Evolutionary conservation across 495 filamentous ascomycete species (phyloP).

Genomic region (Penicillium samsonianum): DNA sequence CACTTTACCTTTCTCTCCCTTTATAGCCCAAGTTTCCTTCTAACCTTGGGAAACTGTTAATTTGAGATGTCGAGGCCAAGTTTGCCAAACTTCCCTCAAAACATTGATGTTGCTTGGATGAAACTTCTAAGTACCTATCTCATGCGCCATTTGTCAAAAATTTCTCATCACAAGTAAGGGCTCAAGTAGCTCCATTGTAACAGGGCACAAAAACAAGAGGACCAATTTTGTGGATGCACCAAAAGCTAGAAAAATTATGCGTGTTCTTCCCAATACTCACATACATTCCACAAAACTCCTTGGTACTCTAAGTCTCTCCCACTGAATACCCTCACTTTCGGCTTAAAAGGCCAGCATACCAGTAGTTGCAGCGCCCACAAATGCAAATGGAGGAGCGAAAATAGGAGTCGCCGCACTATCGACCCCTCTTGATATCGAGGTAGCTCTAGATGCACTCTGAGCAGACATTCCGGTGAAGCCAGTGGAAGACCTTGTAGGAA

Average conservation of each 20-base stretch:
- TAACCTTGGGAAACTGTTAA: background rate
- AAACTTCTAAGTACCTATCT: background rate
- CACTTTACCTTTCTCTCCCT: background rate
- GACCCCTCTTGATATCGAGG: background rate
- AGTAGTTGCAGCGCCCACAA: background rate
- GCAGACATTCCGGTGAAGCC: background rate
- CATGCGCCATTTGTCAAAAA: background rate
- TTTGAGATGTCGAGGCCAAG: background rate
- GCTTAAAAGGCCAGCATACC: background rate
- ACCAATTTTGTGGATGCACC: background rate
- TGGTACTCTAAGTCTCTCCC: background rate
- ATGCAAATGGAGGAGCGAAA: background rate
- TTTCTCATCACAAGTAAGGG: background rate
- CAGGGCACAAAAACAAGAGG: background rate
- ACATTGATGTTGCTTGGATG: background rate
- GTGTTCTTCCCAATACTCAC: background rate
- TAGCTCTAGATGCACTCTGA: background rate
- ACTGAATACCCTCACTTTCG: background rate
- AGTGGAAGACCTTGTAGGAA: too few species aligned
- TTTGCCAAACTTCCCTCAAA: background rate
- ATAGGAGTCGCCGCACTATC: background rate
- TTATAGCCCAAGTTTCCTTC: background rate
- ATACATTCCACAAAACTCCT: background rate
- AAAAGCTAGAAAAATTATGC: background rate
- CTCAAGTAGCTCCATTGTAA: background rate